Evolutionary conservation across 106 monocot genomes (phyloP), one percentile per base, ranked within the genome.

Genomic region (Dendrobium nobile): DNA sequence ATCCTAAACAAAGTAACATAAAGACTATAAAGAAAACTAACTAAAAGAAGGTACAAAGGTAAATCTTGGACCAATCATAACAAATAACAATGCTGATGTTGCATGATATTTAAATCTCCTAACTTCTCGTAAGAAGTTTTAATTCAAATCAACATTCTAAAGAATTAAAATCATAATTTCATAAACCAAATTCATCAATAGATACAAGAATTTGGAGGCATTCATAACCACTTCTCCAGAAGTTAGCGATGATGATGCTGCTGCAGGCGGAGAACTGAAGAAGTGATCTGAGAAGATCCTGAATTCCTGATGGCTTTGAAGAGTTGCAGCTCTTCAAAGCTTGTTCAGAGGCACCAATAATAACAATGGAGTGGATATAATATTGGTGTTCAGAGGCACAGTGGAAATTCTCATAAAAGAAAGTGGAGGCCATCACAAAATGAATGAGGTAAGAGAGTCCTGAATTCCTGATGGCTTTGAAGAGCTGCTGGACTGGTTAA

Each of bases 131-230:
- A 31, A 37, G 1, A 44, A 13, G 4, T 41, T 18, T 75, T 43
- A 18, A 16, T 42, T 45, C 13, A 75, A 42, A 45, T 45, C 42
- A 24, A 19, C 20, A 75, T 43, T 75, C 13, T n/a, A n/a, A 68
- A n/a, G 67, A 45, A 45, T 9, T 45, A 45, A 45, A 45, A 6
- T 6, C 3, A 58, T 4, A 58, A 20, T 58, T 58, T 58, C 58
- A 58, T 58, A 17, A 58, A 68, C 42, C 19, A 75, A 37, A 43
- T 24, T 37, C 8, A 18, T 40, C n/a, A 65, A 68, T n/a, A 79
- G 86, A 82, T 86, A 82, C 82, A 82, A 76, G 73, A 56, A 86
- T 13, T 41, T 86, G 82, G 86, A 86, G 74, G 64, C 82, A 19
- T 86, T 79, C 54, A 82, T 86, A 41, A 86, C 86, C 20, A 79